Evolutionary conservation across 1,139 yeast genomes (phyloP).

Genomic region (Kodamaea alishanica): DNA sequence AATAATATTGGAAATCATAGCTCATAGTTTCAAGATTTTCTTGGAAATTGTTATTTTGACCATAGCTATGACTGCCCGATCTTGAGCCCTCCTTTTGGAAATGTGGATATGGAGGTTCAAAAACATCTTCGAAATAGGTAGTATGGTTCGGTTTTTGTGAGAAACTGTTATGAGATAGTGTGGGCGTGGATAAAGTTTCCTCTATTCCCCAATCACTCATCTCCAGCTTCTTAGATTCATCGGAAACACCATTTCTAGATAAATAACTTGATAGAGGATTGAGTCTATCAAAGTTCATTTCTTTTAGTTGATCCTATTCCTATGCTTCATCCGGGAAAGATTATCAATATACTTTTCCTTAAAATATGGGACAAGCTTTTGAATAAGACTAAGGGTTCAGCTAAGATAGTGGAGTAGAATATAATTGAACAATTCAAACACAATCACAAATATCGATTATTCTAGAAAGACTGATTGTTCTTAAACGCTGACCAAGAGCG

Average conservation of each 20-base stretch:
- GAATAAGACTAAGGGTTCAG: too few relatives aligned
- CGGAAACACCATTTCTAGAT: constrained; percentile 11
- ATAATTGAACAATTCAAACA: too few relatives aligned
- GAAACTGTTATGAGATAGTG: constrained; percentile 14
- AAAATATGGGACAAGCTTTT: too few relatives aligned
- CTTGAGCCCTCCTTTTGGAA: constrained; percentile 1
- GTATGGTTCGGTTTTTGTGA: constrained; percentile 4
- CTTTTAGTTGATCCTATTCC: background rate
- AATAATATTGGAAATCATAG: constrained; percentile 13
- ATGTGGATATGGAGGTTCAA: constrained; percentile 6
- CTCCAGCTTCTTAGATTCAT: constrained; percentile 12
- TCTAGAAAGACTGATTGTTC: too few relatives aligned
- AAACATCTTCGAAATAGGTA: constrained; percentile 6
- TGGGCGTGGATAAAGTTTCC: constrained; percentile 20
- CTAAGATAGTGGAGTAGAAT: too few relatives aligned
- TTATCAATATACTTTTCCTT: too few relatives aligned
- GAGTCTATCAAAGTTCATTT: constrained; percentile 34
- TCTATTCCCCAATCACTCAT: constrained; percentile 46
- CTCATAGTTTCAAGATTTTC: background rate
- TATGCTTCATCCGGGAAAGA: too few relatives aligned
- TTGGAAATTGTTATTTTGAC: background rate
- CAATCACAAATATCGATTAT: too few relatives aligned
- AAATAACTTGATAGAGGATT: constrained; percentile 27
- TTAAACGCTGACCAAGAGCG: too few relatives aligned
- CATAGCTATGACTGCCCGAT: constrained; percentile 2